A percentile compares a stretch with the other conserved stretches of the same genome.
phyloP scores from a whole-genome alignment of 2,329 filamentous ascomycete genomes.

The Sporothrix mexicana region DNA sequence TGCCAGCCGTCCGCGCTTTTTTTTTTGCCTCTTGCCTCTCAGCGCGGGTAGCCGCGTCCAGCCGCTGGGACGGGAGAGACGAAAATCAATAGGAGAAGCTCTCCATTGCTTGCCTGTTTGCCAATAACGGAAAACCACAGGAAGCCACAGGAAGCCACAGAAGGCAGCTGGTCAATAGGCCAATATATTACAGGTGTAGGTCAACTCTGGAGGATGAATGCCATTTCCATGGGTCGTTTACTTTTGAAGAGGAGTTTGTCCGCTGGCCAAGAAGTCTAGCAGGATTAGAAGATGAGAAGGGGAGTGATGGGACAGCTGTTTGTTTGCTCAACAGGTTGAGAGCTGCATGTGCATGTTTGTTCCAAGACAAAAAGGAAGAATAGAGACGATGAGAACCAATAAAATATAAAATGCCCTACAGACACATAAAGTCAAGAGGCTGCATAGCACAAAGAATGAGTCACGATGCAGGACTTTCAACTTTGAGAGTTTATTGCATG shows the following conservation, averaged over 20 bases:
- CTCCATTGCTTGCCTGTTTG: too few relatives aligned
- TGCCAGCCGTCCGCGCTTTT: neutral
- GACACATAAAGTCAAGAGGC: neutral
- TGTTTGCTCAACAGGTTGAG: neutral
- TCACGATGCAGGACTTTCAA: conserved; percentile 5
- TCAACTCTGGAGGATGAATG: neutral
- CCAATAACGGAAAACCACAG: too few relatives aligned
- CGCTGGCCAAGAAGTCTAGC: neutral
- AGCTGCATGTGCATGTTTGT: neutral
- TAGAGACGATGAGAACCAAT: neutral
- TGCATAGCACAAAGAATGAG: conserved; percentile 6
- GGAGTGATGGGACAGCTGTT: neutral
- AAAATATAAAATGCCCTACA: neutral
- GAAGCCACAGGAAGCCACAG: neutral
- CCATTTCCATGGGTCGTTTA: neutral
- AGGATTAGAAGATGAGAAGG: neutral
- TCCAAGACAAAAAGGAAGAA: neutral
- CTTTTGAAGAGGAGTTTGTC: neutral
- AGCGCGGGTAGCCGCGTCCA: conserved; percentile 4
- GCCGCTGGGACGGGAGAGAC: neutral
- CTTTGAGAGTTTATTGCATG: neutral
- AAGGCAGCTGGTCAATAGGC: neutral
- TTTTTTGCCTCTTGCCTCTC: neutral
- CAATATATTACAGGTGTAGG: too few relatives aligned
- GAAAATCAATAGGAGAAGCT: neutral